Evolutionary conservation across 2,329 filamentous ascomycete genomes (phyloP).

Genomic region (Verticillium zaregamsianum): DNA sequence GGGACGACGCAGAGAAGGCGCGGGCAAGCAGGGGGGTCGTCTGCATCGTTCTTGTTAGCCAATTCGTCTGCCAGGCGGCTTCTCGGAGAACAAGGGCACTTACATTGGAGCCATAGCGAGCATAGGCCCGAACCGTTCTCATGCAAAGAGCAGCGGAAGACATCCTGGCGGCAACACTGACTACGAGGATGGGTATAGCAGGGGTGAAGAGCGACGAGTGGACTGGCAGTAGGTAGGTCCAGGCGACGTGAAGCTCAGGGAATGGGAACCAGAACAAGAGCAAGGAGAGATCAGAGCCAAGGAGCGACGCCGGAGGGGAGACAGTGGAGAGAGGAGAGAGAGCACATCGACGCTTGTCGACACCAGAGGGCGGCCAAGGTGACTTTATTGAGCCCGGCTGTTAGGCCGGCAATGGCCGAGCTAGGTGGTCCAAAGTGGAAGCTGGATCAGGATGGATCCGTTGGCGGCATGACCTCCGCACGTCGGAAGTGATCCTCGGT

Average conservation of each 20-base stretch:
- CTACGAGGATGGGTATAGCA: not conserved
- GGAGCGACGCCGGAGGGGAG: not conserved
- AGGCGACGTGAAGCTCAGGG: not conserved
- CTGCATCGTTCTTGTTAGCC: conserved; percentile 23
- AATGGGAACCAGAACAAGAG: not conserved
- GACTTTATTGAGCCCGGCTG: conserved; percentile 2
- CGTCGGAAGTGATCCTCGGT: too few relatives aligned
- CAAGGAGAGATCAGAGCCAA: not conserved
- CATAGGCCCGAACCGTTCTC: conserved; percentile 48
- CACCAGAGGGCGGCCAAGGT: not conserved
- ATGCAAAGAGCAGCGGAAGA: conserved; percentile 45
- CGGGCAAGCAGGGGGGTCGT: conserved; percentile 50
- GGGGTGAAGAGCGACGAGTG: not conserved
- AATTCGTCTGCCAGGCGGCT: not conserved
- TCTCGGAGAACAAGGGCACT: conserved; percentile 15
- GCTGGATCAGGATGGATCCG: not conserved
- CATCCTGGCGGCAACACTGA: conserved; percentile 31
- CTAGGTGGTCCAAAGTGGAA: not conserved
- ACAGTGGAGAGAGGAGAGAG: not conserved
- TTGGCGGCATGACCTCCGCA: too few relatives aligned
- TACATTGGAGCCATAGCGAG: conserved; percentile 51
- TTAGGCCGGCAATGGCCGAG: conserved; percentile 3
- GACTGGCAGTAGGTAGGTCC: not conserved
- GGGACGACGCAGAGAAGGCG: conserved; percentile 63
- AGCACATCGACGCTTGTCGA: not conserved